These are phyloP conservation scores for Aegilops sharonensis DNA, from an alignment of 176 grass and related monocot species.

Conservation along the genomic window DNA sequence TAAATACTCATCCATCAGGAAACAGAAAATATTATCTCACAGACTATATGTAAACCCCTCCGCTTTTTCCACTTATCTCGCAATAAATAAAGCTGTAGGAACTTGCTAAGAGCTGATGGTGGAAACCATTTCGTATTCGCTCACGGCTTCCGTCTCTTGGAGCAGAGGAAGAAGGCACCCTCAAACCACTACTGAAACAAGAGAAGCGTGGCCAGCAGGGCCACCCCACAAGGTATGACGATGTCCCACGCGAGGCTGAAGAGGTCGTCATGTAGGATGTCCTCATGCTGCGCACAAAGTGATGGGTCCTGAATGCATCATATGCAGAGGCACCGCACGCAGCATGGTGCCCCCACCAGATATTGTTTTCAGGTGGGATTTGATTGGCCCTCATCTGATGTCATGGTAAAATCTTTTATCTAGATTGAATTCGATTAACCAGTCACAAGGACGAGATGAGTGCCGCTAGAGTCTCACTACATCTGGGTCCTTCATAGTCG, in stretches of 20 bases:
- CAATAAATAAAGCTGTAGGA: slow-evolving; percentile 7
- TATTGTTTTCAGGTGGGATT: too few species aligned
- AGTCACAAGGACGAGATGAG: too few species aligned
- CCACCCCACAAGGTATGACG: slow-evolving; percentile 49
- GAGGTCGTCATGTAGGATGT: slow-evolving; percentile 66
- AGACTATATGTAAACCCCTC: neutral
- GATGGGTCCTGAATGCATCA: slow-evolving; percentile 48
- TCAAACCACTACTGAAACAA: slow-evolving; percentile 67
- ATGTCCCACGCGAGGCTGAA: slow-evolving; percentile 73
- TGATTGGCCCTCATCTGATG: too few species aligned
- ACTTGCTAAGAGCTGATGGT: slow-evolving; percentile 39
- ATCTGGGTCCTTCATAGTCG: too few species aligned
- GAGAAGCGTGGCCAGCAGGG: slow-evolving; percentile 35
- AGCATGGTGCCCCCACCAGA: slow-evolving; percentile 48
- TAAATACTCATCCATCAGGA: neutral
- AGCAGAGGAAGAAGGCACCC: slow-evolving; percentile 61
- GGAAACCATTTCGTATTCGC: slow-evolving; percentile 63
- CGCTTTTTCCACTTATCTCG: neutral
- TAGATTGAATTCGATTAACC: too few species aligned
- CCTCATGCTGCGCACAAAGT: slow-evolving; percentile 34
- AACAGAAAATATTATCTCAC: neutral
- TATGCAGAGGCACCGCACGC: slow-evolving; percentile 62
- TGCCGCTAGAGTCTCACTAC: too few species aligned
- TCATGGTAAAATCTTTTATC: too few species aligned
- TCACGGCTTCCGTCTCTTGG: slow-evolving; percentile 35